Evolutionary conservation across 345 rosid species (phyloP), one percentile per base, ranked within the genome.

Genomic region (Lepidium aucheri): DNA sequence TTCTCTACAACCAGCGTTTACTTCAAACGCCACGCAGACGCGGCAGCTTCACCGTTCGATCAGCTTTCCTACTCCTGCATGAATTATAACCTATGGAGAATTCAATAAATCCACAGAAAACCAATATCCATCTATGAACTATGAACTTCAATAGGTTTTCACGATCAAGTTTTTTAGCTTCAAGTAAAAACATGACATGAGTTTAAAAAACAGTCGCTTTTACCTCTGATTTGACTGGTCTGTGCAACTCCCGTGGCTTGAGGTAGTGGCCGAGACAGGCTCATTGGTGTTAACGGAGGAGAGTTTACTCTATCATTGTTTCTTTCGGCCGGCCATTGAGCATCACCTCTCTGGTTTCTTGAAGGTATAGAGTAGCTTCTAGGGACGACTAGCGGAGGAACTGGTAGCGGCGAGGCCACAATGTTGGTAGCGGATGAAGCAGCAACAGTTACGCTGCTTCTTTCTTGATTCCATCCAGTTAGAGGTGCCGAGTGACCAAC

Each of bases 401-500:
- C 60, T 0, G 99, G 98, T 68, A 95, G 96, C 11, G 84, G 97
- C 5, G 96, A 80, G 3, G 93, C 90, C 10, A 70, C 73, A 60
- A 67, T 61, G 42, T 79, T 82, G 40, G 82, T 38, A 33, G 82
- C 63, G 7, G 47, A 26, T 0, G 82, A 66, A 56, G 84, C 69
- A 63, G 70, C 60, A 67, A 61, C 83, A 60, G 50, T 74, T 26
- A 82, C 60, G 44, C 68, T 60, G 24, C 75, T 63, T 73, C 45
- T 57, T 43, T 95, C 98, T 57, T 78, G 86, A 75, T 76, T 86
- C 85, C 94, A 76, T 47, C 63, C 69, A 32, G 78, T 70, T 60
- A 95, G 70, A 6, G 98, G 99, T 24, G 97, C 99, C 9, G 98
- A 95, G 69, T 91, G 94, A 72, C 93, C 96, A 43, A 81, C 65